These are phyloP conservation scores for Monosporascus sp. DNA, from an alignment of 2,329 filamentous ascomycete species.

Conservation along the genomic window DNA sequence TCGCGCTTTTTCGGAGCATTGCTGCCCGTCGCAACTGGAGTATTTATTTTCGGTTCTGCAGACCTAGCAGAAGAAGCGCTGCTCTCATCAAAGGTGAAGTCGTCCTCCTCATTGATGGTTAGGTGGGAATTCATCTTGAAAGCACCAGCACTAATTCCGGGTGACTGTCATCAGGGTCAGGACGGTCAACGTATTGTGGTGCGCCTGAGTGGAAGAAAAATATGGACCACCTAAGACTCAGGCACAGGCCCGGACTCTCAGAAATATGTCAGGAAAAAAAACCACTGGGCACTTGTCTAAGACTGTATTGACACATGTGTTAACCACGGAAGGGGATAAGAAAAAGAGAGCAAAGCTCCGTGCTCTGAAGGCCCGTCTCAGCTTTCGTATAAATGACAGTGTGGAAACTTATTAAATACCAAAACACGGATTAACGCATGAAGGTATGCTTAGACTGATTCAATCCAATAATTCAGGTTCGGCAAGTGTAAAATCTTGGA, in stretches of 20 bases:
- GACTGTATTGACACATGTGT: not conserved
- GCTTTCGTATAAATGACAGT: constrained; percentile 10
- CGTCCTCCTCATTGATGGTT: constrained; percentile 8
- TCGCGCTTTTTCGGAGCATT: constrained; percentile 15
- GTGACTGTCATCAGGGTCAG: no score
- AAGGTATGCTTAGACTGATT: not conserved
- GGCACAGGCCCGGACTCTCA: not conserved
- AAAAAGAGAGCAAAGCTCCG: not conserved
- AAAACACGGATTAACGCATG: not conserved
- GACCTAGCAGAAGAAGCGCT: constrained; percentile 5
- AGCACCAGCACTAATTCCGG: no score
- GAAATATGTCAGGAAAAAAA: constrained; percentile 2
- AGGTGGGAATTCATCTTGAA: no score
- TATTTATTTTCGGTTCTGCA: not conserved
- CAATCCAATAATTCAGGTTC: not conserved
- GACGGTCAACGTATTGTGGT: no score
- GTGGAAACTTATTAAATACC: constrained; percentile 3
- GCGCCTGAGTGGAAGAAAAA: no score
- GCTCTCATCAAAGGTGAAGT: constrained; percentile 9
- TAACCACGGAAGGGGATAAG: not conserved
- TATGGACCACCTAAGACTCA: no score
- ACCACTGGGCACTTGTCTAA: constrained; percentile 13
- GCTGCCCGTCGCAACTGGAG: not conserved
- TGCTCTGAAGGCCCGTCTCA: constrained; percentile 16
- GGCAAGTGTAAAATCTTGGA: no score